Percentiles rank a stretch among this genome's conserved stretches.
These are phyloP conservation scores for Pichia eremophila DNA, from an alignment of 805 yeast genomes.

Conservation along the genomic window DNA sequence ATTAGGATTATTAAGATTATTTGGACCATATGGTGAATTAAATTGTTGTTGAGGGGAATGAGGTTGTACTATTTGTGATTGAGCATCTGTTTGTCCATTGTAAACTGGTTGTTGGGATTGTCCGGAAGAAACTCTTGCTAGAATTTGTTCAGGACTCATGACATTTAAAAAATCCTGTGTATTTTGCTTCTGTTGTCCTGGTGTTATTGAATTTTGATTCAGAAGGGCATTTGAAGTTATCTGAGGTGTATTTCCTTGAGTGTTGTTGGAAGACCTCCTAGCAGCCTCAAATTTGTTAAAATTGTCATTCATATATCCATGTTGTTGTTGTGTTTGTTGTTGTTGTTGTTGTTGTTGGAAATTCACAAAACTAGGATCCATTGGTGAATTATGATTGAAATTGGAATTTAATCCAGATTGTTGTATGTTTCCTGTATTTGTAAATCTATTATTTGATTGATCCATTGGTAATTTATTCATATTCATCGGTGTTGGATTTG, in stretches of 20 bases:
- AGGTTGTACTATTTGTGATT: not conserved
- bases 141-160: conserved; percentile 27
- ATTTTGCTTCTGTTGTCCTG: conserved; percentile 11
- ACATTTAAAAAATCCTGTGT: conserved; percentile 11
- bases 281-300: not conserved
- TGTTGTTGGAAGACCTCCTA: conserved; percentile 11
- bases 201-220: conserved; percentile 9
- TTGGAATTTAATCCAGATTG: not conserved
- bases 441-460: not conserved
- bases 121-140: conserved; percentile 20
- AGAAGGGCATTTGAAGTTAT: conserved; percentile 22
- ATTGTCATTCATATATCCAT: not conserved
- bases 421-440: not conserved
- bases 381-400: not conserved
- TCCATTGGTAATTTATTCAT: not conserved
- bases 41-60: not conserved
- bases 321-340: not conserved
- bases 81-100: not conserved
- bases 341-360: not conserved
- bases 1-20: not conserved
- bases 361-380: not conserved
- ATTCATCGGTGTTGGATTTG: not conserved
- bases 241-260: conserved; percentile 20
- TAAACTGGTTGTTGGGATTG: not conserved
- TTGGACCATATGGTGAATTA: not conserved